A percentile compares a stretch with the other conserved stretches of the same genome.
Evolutionary conservation across 2,329 filamentous ascomycete species (phyloP).

Genomic region (Phymatotrichopsis omnivora): DNA sequence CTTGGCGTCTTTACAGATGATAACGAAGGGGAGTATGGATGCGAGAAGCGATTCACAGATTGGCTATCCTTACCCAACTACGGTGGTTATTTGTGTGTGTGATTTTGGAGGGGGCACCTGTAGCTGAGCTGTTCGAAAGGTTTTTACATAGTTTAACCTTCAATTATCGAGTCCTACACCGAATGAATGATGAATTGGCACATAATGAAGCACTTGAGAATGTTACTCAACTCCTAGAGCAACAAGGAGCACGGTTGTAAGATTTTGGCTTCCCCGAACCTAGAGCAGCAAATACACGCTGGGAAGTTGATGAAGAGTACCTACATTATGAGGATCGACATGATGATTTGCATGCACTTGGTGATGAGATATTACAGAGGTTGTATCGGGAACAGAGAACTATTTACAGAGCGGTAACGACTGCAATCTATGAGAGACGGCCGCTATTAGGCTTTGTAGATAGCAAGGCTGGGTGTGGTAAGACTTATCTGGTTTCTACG

Average conservation of each 20-base stretch:
- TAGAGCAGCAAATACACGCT: too few species aligned
- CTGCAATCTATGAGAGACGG: too few species aligned
- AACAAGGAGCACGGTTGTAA: neutral
- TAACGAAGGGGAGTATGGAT: neutral
- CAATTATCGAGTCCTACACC: neutral
- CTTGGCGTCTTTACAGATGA: slow-evolving; percentile 5
- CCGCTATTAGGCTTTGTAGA: too few species aligned
- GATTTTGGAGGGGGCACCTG: neutral
- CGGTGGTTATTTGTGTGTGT: slow-evolving; percentile 7
- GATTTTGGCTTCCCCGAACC: slow-evolving; percentile 9
- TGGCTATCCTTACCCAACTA: slow-evolving; percentile 1
- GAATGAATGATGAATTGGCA: neutral
- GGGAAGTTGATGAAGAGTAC: too few species aligned
- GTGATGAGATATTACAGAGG: too few species aligned
- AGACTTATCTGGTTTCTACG: too few species aligned
- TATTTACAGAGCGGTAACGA: too few species aligned
- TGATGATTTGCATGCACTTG: too few species aligned
- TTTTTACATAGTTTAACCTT: neutral
- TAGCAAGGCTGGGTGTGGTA: too few species aligned
- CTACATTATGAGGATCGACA: too few species aligned
- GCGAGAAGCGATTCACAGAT: slow-evolving; percentile 2
- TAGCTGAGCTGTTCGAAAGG: neutral
- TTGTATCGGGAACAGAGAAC: too few species aligned
- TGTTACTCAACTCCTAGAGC: neutral
- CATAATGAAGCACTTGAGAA: neutral